phyloP scores from a whole-genome alignment of 176 grass and related monocot genomes.

The Carex parvula region DNA sequence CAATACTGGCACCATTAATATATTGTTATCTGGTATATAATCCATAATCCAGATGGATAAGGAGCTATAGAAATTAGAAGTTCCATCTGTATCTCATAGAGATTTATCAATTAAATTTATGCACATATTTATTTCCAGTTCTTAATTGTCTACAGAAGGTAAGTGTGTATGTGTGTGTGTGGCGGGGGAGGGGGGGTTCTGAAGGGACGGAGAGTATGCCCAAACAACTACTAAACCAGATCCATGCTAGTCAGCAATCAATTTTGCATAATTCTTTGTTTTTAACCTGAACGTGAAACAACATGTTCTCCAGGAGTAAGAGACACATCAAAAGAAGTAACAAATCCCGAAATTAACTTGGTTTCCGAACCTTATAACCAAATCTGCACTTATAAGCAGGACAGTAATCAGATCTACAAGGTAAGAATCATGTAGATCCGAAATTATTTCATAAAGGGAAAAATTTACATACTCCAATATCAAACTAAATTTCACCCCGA shows the following conservation, averaged over 20 bases:
- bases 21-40: not conserved
- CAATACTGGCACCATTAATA: not conserved
- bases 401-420: constrained; percentile 28
- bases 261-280: not conserved
- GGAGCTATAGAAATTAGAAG: not conserved
- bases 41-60: not conserved
- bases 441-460: not conserved
- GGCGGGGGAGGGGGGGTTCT: too few relatives aligned
- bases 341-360: not conserved
- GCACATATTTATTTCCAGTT: not conserved
- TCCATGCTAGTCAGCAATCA: not conserved
- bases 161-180: too few relatives aligned
- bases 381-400: not conserved
- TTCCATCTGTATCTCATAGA: not conserved
- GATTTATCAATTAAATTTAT: not conserved
- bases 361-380: not conserved
- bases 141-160: not conserved
- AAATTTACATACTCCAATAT: not conserved
- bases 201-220: not conserved
- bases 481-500: not conserved
- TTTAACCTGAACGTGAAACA: not conserved
- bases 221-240: not conserved
- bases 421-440: not conserved
- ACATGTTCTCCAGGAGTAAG: not conserved
- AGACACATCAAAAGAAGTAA: not conserved